Base-by-base conservation (phyloP, 768 basidiomycete genomes). In the Trametes cingulata region DNA sequence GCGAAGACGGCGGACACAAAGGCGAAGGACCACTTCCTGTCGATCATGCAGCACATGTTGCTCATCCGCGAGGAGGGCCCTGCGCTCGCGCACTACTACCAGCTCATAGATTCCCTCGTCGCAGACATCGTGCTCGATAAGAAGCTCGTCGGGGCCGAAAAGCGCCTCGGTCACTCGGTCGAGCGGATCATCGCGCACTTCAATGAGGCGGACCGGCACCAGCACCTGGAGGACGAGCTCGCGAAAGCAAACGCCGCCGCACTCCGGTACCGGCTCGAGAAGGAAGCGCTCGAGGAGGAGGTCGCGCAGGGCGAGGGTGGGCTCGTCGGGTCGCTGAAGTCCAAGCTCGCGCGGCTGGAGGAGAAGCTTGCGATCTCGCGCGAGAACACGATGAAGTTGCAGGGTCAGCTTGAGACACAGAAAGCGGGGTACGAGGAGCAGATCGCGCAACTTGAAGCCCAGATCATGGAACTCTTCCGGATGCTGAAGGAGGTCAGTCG, bases 91-190 rank as follows among this genome's bases (percentile, higher is more conserved):
- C 90, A 93, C 64, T 91, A 95, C 71, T 98, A 91, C 73, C 93
- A 93, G 72, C 82, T 99, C 37, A 80, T 99, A 64, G 93, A 98
- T 71, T 87, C 89, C 7, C 79, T 98, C 45, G 84, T 98, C 45
- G 87, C 92, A 46, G 90, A 95, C 69, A 85, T 98, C 59, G 94
- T 98, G 6, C 83, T 96, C 75, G 94, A 95, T 73, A 91, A 93
- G 73, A 94, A 95, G 70, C 80, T 91, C 49, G 85, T 82, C 13
- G 91, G 91, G 15, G 91, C 91, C 13, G 91, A 95, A 65, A 84
- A 87, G 52, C 83, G 93, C 36, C 81, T 96, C 66, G 95, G 95
- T 0, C 85, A 90, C 66, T 94, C 93, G 8, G 95, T 98, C 12
- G 88, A 93, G 64, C 83, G 88, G 45, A 82, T 98, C 56, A 88